Base-by-base conservation (phyloP, 2,329 filamentous ascomycete species). In the Cercospora canescens region DNA sequence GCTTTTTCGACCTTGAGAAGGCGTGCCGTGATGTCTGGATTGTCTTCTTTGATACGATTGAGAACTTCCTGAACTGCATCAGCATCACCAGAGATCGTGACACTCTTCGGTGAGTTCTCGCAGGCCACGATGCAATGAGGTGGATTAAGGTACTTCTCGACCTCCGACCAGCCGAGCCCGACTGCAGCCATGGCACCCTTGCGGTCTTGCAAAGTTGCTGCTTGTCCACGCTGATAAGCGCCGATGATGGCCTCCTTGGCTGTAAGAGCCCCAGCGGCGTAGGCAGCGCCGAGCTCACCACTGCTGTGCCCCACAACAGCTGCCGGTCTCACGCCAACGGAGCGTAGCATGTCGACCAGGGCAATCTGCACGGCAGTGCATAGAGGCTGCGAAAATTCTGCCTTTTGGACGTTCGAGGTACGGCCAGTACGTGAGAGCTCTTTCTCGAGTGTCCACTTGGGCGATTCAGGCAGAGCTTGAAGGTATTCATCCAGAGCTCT, bases 41-140 rank as follows among this genome's bases (percentile, higher is more conserved):
- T 32, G 6, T 18, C 21, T 11, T 35, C 41, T 9, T 45, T n/a
- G 28, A 60, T 39, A n/a, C 28, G 9, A 1, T 24, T 12, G 1
- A 60, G 16, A 6, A 26, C 9, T 21, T 56, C 28, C 12, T 39
- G 16, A 11, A 64, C 26, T 11, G 21, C 55, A 28, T 54, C 41
- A 11, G 21, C 24, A 37, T 83, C 79, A 0, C 83, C 83, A 5
- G 81, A 83, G 0, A 84, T 39, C 0, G 83, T 85, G 1, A 83
- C 73, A 39, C 78, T 81, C n/a, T 30, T 26, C 3, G 64, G 76
- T 32, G 76, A 77, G 67, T 85, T 85, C 48, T 74, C 41, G 24
- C 54, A 70, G 69, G 41, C 35, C 34, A 55, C 30, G 45, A 26
- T 50, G 45, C 45, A 30, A 30, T 26, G 45, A 21, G 39, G 39